Evolutionary conservation across 2,329 filamentous ascomycete genomes (phyloP).

Genomic region (Cadophora gregata): DNA sequence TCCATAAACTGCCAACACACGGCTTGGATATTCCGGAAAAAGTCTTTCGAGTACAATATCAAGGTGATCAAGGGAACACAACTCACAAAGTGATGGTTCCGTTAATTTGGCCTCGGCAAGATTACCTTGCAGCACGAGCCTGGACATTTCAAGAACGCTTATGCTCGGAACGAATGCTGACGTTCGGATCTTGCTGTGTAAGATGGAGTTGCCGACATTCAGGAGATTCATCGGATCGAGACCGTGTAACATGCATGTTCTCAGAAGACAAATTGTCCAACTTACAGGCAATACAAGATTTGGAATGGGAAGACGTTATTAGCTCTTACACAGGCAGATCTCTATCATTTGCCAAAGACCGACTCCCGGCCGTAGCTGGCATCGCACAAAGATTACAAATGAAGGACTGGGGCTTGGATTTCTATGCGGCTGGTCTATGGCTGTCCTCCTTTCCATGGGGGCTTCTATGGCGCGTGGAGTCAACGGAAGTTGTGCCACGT

Average conservation of each 20-base stretch:
- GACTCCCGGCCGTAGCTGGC: neutral
- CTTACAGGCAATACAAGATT: neutral
- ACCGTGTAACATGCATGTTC: too few relatives aligned
- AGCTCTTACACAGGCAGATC: neutral
- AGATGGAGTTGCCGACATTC: neutral
- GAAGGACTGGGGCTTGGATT: neutral
- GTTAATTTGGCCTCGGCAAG: neutral
- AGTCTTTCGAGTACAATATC: neutral
- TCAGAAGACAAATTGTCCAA: neutral
- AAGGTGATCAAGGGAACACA: neutral
- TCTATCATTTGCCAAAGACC: neutral
- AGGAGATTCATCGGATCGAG: too few relatives aligned
- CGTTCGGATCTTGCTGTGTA: neutral
- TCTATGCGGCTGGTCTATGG: neutral
- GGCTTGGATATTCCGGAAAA: neutral
- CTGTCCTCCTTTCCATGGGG: neutral
- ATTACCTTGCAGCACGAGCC: neutral
- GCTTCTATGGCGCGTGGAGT: neutral
- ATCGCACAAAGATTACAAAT: neutral
- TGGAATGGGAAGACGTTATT: neutral
- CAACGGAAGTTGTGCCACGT: neutral
- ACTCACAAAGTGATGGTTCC: neutral
- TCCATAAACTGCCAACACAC: neutral
- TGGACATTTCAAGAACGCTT: neutral
- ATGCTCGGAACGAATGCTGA: neutral